These are phyloP conservation scores for Colletotrichum tabaci DNA, from an alignment of 2,329 filamentous ascomycete genomes.

Conservation along the genomic window DNA sequence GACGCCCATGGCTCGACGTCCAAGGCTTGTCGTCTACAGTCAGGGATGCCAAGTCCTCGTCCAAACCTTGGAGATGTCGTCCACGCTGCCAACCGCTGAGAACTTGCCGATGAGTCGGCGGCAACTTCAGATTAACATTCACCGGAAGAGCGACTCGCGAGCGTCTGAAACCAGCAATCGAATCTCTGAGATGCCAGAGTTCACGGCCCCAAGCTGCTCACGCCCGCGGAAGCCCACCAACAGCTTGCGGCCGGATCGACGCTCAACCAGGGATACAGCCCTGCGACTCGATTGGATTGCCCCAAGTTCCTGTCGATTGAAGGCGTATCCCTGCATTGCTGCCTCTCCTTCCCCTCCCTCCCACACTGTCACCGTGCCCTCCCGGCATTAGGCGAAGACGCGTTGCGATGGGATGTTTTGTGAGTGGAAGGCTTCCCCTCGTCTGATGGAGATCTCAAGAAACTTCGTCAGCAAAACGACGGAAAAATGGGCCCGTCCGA, in stretches of 20 bases:
- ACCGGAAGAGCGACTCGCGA: slow-evolving; percentile 30
- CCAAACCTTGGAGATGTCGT: slow-evolving; percentile 31
- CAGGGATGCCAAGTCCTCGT: slow-evolving; percentile 26
- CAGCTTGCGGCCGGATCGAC: slow-evolving; percentile 25
- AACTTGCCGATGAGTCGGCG: slow-evolving; percentile 8
- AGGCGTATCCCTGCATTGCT: slow-evolving; percentile 13
- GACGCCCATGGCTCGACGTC: not conserved
- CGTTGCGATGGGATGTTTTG: slow-evolving; percentile 30
- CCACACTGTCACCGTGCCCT: no score
- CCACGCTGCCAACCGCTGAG: not conserved
- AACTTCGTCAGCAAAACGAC: slow-evolving; percentile 27
- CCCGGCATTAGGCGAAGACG: not conserved
- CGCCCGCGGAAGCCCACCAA: slow-evolving; percentile 1
- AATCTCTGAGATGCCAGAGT: slow-evolving; percentile 15
- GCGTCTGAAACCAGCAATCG: slow-evolving; percentile 30
- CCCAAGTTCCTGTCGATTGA: not conserved
- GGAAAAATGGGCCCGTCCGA: slow-evolving; percentile 24
- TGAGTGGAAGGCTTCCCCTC: slow-evolving; percentile 7
- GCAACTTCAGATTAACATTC: slow-evolving; percentile 33
- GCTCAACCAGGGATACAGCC: not conserved
- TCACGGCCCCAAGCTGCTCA: slow-evolving; percentile 8
- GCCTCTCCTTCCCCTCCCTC: not conserved
- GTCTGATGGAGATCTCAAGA: slow-evolving; percentile 13
- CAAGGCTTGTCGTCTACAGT: not conserved
- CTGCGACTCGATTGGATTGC: not conserved